Percentiles rank a stretch among this genome's conserved stretches.
These are phyloP conservation scores for Candida koratica DNA, from an alignment of 805 yeast species.

Conservation along the genomic window DNA sequence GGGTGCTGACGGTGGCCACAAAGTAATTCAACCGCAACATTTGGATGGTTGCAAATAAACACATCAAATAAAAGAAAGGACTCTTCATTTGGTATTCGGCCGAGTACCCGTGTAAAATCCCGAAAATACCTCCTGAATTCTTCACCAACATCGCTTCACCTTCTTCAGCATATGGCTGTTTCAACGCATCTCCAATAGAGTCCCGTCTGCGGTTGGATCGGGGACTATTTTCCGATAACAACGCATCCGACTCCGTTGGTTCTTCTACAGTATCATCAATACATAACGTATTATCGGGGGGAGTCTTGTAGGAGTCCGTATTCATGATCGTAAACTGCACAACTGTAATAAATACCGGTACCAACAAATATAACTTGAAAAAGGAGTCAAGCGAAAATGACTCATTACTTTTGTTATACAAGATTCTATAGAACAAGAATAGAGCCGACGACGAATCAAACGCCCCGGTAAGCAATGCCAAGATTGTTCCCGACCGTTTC, in stretches of 20 bases:
- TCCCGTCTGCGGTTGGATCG: constrained; percentile 41
- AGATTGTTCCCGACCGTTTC: constrained; percentile 46
- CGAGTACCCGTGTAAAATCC: constrained; percentile 51
- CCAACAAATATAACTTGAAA: constrained; percentile 44
- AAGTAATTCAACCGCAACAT: constrained; percentile 57
- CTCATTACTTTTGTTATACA: constrained; percentile 31
- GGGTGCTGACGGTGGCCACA: constrained; percentile 57
- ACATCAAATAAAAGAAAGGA: constrained; percentile 50
- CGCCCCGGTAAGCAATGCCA: constrained; percentile 55
- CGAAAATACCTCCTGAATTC: constrained; percentile 46
- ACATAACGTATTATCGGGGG: constrained; percentile 26
- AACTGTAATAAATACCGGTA: constrained; percentile 46
- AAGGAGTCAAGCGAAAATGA: constrained; percentile 41
- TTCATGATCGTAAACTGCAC: constrained; percentile 50
- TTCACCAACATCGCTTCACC: constrained; percentile 38
- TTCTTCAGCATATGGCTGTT: constrained; percentile 50
- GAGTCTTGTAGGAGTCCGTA: constrained; percentile 44
- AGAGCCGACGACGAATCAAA: constrained; percentile 58
- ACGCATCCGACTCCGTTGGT: constrained; percentile 23
- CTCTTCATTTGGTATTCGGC: constrained; percentile 47
- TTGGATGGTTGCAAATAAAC: constrained; percentile 49
- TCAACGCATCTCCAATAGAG: constrained; percentile 54
- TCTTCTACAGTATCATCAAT: constrained; percentile 17
- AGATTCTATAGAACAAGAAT: constrained; percentile 44
- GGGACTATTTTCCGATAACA: constrained; percentile 10